Percentiles rank a stretch among this genome's conserved stretches.
Conservation (phyloP, 2,329 filamentous ascomycete genomes). For the Scolecobasidium constrictum region DNA sequence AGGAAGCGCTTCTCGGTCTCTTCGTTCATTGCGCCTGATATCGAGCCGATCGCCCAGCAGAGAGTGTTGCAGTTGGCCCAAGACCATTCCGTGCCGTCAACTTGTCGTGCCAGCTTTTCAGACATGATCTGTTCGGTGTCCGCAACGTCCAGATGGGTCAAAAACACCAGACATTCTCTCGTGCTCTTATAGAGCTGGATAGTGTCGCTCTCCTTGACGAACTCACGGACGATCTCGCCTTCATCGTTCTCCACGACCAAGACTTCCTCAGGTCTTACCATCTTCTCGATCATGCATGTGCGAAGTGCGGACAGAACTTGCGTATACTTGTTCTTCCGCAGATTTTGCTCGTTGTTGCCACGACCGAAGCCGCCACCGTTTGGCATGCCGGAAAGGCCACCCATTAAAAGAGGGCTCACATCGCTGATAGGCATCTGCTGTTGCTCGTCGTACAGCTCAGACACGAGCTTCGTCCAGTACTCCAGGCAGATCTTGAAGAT, state of each 20-base stretch:
- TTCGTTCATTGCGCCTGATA: constrained; percentile 98
- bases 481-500: constrained; percentile 99
- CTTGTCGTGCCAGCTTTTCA: constrained; percentile 89
- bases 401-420: constrained; percentile 79
- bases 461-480: constrained; percentile 98
- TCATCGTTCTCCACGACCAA: constrained; percentile 99
- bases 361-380: constrained; percentile 78
- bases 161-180: constrained; percentile 88
- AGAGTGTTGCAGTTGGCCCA: constrained; percentile 99
- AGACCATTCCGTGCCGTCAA: constrained; percentile 93
- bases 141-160: constrained; percentile 93
- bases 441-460: constrained; percentile 98
- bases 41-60: constrained; percentile 98
- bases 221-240: constrained; percentile 96
- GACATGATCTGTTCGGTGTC: constrained; percentile 99
- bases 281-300: constrained; percentile 99
- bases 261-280: constrained; percentile 96
- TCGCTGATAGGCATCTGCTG: constrained; percentile 90
- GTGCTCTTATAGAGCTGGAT: constrained; percentile 99
- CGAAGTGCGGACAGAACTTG: constrained; percentile 89
- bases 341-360: constrained; percentile 83
- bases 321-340: constrained; percentile 96
- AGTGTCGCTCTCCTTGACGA: constrained; percentile 98
- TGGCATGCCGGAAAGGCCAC: constrained; percentile 54
- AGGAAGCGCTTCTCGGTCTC: constrained; percentile 98